These are phyloP conservation scores for Auriscalpium orientale DNA, from an alignment of 768 basidiomycete genomes.

Conservation along the genomic window DNA sequence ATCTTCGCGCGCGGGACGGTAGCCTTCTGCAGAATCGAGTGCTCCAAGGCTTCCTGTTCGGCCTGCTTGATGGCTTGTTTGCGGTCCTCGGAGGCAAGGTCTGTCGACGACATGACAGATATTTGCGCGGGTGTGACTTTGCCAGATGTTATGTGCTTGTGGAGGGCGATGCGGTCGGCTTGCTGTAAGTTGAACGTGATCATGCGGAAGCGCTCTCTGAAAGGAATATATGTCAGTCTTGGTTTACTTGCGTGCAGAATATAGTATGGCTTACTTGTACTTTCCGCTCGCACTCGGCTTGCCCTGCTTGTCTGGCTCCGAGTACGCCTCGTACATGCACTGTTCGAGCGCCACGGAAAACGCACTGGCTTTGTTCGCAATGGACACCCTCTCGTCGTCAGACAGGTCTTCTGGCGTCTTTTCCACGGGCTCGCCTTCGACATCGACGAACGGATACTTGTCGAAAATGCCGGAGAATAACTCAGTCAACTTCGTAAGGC, in stretches of 20 bases:
- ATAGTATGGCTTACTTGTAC: conserved; percentile 57
- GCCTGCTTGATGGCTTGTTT: conserved; percentile 77
- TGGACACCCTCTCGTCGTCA: conserved; percentile 48
- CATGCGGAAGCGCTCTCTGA: conserved; percentile 85
- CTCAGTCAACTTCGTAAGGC: conserved; percentile 67
- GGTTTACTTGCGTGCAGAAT: neutral
- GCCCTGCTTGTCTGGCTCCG: conserved; percentile 69
- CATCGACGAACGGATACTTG: conserved; percentile 52
- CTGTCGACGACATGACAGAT: conserved; percentile 80
- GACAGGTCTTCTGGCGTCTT: conserved; percentile 48
- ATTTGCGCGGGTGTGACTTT: conserved; percentile 65
- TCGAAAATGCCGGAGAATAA: conserved; percentile 65
- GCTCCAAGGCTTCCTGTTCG: conserved; percentile 75
- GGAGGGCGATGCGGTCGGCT: conserved; percentile 69
- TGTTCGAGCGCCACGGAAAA: conserved; percentile 71
- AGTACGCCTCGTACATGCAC: conserved; percentile 67
- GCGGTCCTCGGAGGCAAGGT: conserved; percentile 81
- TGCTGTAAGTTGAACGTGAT: conserved; percentile 84
- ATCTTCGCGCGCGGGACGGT: conserved; percentile 67
- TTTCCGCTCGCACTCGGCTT: conserved; percentile 58
- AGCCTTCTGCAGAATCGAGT: conserved; percentile 75
- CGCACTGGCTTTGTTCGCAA: conserved; percentile 49
- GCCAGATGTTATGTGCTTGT: conserved; percentile 66
- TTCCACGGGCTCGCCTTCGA: conserved; percentile 22
- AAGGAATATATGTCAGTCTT: neutral